Evolutionary conservation across 2,329 filamentous ascomycete species (phyloP).

Genomic region (Clarireedia paspali): DNA sequence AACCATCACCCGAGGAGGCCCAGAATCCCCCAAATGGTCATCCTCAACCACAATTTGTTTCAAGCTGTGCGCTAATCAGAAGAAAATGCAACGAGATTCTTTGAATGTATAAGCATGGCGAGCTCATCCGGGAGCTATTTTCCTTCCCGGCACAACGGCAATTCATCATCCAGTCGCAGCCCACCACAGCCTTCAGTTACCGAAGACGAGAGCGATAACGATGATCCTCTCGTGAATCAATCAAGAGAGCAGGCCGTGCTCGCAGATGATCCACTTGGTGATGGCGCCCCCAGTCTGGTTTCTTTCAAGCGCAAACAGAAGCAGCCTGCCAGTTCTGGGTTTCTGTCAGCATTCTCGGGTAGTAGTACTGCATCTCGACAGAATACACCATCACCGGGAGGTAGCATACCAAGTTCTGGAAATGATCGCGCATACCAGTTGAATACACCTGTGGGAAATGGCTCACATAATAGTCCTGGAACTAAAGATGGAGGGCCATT

Average conservation of each 20-base stretch:
- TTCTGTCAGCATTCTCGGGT: constrained; percentile 24
- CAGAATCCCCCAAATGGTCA: not conserved
- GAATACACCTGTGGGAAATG: constrained; percentile 11
- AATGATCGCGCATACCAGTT: constrained; percentile 12
- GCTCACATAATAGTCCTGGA: constrained; percentile 10
- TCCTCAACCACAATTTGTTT: not conserved
- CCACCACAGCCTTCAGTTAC: constrained; percentile 17
- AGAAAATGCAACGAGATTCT: constrained; percentile 10
- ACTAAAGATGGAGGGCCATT: constrained; percentile 42
- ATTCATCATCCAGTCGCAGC: constrained; percentile 22
- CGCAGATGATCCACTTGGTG: constrained; percentile 48
- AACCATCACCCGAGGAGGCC: constrained; percentile 2
- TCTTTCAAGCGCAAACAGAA: constrained; percentile 68
- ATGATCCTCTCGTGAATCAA: constrained; percentile 26
- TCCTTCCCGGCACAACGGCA: constrained; percentile 14
- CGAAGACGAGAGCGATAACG: constrained; percentile 36
- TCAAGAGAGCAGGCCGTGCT: constrained; percentile 35
- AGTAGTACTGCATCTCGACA: constrained; percentile 16
- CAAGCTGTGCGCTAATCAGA: not conserved
- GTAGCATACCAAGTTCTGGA: constrained; percentile 16
- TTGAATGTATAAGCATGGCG: constrained; percentile 26
- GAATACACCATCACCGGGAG: constrained; percentile 21
- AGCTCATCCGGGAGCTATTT: constrained; percentile 25
- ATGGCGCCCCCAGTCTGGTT: constrained; percentile 43
- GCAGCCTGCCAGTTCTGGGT: constrained; percentile 17